Conservation (phyloP, 257 asterid genomes). For the Solanum tacnaense region DNA sequence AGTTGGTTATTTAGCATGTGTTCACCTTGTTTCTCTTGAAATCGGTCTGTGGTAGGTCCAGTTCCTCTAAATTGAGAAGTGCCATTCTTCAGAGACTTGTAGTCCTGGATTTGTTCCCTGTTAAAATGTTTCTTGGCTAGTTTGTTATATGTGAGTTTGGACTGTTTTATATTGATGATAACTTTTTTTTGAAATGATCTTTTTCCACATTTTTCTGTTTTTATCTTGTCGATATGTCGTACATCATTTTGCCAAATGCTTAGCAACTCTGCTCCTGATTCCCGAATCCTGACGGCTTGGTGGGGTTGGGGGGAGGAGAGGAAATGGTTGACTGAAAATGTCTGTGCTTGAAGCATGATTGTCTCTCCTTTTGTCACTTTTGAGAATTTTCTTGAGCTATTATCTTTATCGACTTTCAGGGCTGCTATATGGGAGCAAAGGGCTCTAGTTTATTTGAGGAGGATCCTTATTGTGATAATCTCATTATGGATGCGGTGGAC, state of each 20-base stretch:
- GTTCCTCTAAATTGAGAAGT: not conserved
- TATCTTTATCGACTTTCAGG: conserved; percentile 19
- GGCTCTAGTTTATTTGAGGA: conserved; percentile 21
- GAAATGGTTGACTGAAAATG: not conserved
- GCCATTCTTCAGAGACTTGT: not conserved
- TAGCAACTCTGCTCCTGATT: not conserved
- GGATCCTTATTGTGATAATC: conserved; percentile 31
- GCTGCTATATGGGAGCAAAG: conserved; percentile 18
- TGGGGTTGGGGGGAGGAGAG: not conserved
- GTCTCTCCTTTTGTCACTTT: not conserved
- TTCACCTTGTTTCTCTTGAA: not conserved
- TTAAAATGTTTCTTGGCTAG: not conserved
- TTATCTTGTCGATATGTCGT: not conserved
- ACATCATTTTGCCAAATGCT: not conserved
- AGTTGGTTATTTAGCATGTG: not conserved
- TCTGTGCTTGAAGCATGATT: not conserved
- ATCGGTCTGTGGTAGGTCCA: not conserved
- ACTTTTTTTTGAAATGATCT: not conserved
- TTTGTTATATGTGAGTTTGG: not conserved
- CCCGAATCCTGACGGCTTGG: not conserved
- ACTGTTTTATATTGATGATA: not conserved
- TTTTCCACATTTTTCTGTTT: not conserved
- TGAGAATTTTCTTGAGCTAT: not conserved
- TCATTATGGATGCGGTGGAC: conserved; percentile 47
- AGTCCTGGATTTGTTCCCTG: not conserved